Conservation (phyloP, 2,329 filamentous ascomycete species). For the Colletotrichum falcatum region DNA sequence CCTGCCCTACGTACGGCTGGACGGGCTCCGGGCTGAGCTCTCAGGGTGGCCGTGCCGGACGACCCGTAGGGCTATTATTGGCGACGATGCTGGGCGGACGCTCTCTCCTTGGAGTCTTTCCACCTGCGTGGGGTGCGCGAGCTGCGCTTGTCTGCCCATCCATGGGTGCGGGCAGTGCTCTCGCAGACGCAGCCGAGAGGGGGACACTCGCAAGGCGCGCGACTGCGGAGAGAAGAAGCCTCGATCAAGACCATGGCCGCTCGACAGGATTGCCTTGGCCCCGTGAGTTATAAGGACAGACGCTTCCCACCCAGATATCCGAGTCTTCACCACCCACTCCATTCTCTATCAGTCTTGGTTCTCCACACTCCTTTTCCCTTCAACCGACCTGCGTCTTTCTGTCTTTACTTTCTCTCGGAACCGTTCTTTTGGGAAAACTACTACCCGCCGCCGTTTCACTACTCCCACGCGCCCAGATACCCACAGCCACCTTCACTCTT, state of each 20-base stretch:
- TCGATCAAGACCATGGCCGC: slow-evolving; percentile 5
- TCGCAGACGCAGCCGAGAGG: slow-evolving; percentile 13
- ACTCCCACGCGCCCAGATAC: neutral
- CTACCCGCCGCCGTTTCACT: neutral
- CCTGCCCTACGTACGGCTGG: slow-evolving; percentile 11
- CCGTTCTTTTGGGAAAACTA: slow-evolving; percentile 30
- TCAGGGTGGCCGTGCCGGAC: slow-evolving; percentile 6
- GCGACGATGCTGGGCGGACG: neutral
- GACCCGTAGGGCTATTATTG: slow-evolving; percentile 14
- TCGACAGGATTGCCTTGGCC: neutral
- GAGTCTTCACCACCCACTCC: slow-evolving; percentile 26
- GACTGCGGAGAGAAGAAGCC: neutral
- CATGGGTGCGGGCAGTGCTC: neutral
- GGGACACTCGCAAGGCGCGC: slow-evolving; percentile 6
- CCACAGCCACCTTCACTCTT: slow-evolving; percentile 5
- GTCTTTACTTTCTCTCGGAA: neutral
- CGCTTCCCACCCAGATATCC: slow-evolving; percentile 16
- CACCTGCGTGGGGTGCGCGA: neutral
- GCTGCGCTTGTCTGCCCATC: slow-evolving; percentile 20
- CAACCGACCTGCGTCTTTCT: neutral
- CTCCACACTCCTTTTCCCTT: slow-evolving; percentile 24
- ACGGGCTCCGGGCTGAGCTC: neutral
- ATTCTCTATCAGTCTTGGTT: slow-evolving; percentile 35
- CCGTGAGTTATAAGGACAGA: slow-evolving; percentile 28
- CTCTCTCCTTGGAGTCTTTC: neutral